A percentile compares a stretch with the other conserved stretches of the same genome.
These are phyloP conservation scores for Aspergillus sclerotiicarbonarius DNA, from an alignment of 495 filamentous ascomycete genomes.

Conservation along the genomic window DNA sequence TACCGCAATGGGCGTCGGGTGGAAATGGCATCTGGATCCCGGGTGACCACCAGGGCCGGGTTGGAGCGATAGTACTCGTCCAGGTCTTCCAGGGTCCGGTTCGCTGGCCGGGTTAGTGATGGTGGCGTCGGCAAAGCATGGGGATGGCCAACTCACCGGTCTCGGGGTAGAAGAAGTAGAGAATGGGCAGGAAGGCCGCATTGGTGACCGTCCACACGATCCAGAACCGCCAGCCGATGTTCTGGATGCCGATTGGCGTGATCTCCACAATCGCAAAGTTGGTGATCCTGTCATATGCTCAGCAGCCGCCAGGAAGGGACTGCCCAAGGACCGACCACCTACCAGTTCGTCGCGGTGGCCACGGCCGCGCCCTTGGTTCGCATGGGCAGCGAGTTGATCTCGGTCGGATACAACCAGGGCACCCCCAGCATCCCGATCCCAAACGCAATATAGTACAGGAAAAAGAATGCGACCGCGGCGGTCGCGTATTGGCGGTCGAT, in stretches of 20 bases:
- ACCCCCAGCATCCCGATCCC: slow-evolving; percentile 57
- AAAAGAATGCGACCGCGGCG: slow-evolving; percentile 53
- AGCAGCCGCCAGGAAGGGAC: background rate
- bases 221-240: slow-evolving; percentile 57
- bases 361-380: slow-evolving; percentile 56
- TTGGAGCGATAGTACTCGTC: slow-evolving; percentile 46
- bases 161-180: slow-evolving; percentile 64
- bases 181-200: slow-evolving; percentile 54
- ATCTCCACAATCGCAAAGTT: slow-evolving; percentile 63
- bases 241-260: slow-evolving; percentile 57
- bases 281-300: slow-evolving; percentile 34
- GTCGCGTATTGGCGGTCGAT: slow-evolving; percentile 30
- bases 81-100: slow-evolving; percentile 45
- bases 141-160: slow-evolving; percentile 46
- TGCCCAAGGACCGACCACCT: background rate
- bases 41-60: slow-evolving; percentile 38
- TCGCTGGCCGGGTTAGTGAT: slow-evolving; percentile 29
- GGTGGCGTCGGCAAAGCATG: too few relatives aligned
- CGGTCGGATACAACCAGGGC: slow-evolving; percentile 62
- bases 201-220: slow-evolving; percentile 62
- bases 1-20: slow-evolving; percentile 29
- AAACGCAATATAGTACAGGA: slow-evolving; percentile 51
- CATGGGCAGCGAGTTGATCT: slow-evolving; percentile 59
- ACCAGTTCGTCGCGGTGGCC: slow-evolving; percentile 61
- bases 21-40: slow-evolving; percentile 33